These are phyloP conservation scores for Ophiostoma triangulosporum DNA, from an alignment of 2,329 filamentous ascomycete genomes.

Conservation along the genomic window DNA sequence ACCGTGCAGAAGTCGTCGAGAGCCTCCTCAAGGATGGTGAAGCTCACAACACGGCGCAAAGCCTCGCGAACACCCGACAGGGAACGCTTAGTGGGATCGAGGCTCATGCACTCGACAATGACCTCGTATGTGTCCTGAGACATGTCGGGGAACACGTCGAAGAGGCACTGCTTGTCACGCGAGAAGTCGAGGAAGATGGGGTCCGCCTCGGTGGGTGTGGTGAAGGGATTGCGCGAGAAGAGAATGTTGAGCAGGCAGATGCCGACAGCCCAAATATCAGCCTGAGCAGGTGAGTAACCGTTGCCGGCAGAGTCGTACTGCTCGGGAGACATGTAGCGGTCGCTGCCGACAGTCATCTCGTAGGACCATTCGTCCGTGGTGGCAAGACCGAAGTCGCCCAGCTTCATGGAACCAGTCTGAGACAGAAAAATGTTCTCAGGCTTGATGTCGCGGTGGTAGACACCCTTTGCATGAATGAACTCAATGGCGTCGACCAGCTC, in stretches of 20 bases:
- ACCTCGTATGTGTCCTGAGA: slow-evolving; percentile 96
- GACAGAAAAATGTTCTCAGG: slow-evolving; percentile 97
- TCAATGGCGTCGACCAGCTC: slow-evolving; percentile 81
- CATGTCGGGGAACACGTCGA: slow-evolving; percentile 97
- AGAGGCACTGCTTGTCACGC: slow-evolving; percentile 85
- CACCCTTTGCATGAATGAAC: slow-evolving; percentile 78
- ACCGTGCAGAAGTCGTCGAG: slow-evolving; percentile 88
- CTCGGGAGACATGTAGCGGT: slow-evolving; percentile 98
- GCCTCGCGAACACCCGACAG: slow-evolving; percentile 64
- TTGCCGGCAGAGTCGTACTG: slow-evolving; percentile 81
- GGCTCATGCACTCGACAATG: slow-evolving; percentile 74
- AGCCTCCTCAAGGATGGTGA: slow-evolving; percentile 84
- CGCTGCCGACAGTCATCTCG: slow-evolving; percentile 88
- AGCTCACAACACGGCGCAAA: slow-evolving; percentile 68
- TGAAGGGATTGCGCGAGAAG: slow-evolving; percentile 94
- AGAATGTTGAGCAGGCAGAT: slow-evolving; percentile 93
- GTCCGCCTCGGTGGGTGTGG: slow-evolving; percentile 78
- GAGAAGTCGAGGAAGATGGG: slow-evolving; percentile 87
- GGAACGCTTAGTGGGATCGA: slow-evolving; percentile 83
- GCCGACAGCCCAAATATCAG: slow-evolving; percentile 93
- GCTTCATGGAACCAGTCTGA: slow-evolving; percentile 77
- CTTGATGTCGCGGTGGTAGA: slow-evolving; percentile 98
- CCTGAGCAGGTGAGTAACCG: slow-evolving; percentile 85
- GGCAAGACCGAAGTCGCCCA: slow-evolving; percentile 90
- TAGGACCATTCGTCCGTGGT: slow-evolving; percentile 82